phyloP scores from a whole-genome alignment of 495 filamentous ascomycete genomes.

The Podospora pseudoanserina region DNA sequence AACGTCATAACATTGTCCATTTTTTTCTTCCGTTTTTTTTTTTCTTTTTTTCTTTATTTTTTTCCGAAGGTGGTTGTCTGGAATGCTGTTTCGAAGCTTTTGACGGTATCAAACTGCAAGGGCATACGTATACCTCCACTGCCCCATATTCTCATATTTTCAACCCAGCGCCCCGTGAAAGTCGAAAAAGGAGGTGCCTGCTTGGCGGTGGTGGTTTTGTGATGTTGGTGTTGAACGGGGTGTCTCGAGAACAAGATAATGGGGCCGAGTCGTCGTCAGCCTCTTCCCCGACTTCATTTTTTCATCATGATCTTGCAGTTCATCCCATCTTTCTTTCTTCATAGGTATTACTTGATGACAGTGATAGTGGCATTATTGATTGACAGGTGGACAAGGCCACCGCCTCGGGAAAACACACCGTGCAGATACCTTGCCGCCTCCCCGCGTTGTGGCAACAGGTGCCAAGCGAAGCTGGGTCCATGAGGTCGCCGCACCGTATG shows the following conservation, averaged over 20 bases:
- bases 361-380: not conserved
- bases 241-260: not conserved
- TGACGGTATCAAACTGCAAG: slow-evolving; percentile 1
- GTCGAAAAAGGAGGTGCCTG: not conserved
- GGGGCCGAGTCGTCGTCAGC: not conserved
- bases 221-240: not conserved
- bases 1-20: slow-evolving; percentile 1
- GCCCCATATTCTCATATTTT: not conserved
- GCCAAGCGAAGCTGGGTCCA: slow-evolving; percentile 17
- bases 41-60: not conserved
- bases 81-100: slow-evolving; percentile 3
- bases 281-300: not conserved
- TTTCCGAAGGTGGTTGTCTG: not conserved
- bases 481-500: slow-evolving; percentile 15
- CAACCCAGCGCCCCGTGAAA: not conserved
- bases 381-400: not conserved
- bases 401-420: slow-evolving; percentile 11
- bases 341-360: no score
- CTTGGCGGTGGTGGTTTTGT: slow-evolving; percentile 3
- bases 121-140: slow-evolving; percentile 1
- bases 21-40: not conserved
- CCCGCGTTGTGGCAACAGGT: slow-evolving; percentile 1
- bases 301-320: not conserved
- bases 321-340: not conserved
- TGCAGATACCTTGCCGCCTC: slow-evolving; percentile 13